Base-by-base conservation (phyloP, 257 asterid species). In the Solanum megistacrolobum region DNA sequence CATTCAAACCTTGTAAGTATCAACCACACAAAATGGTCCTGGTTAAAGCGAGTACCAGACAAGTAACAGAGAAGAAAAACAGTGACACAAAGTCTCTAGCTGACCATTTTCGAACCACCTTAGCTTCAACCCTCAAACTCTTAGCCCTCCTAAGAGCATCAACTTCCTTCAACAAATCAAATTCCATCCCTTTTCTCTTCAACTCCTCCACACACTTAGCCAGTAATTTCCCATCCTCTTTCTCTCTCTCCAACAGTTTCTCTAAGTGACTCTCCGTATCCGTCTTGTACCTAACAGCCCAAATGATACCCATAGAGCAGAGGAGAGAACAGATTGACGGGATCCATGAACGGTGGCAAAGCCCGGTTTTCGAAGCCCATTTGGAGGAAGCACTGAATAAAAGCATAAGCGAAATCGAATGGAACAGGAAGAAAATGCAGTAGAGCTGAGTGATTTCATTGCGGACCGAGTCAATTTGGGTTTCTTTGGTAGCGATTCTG, bases 101-200 rank as follows among this genome's bases (percentile, higher is more conserved):
- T 9, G 98, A 95, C 99, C 99, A 97, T 88, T 91, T 95, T 87
- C 90, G 43, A 20, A 92, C 96, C 5, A 89, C 92, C 55, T 90
- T 93, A 1, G 93, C 85, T 60, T 94, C 98, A 38, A 94, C 95
- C 74, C 98, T 91, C 92, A 97, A 89, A 66, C 98, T 97, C 95
- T 96, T 97, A 1, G 99, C 99, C 89, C 99, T 88, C 75, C 99
- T 90, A 9, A 96, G 93, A 0, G 98, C 99, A 81, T 97, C 98
- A 1, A 97, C 99, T 89, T 97, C 99, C 89, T 94, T 97, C 73
- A 96, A 74, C 94, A 97, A 79, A 91, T 96, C 98, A 76, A 97
- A 97, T 65, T 96, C 99, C 31, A 89, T 65, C 0, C 99, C 98
- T 8, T 97, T 96, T 86, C 91, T 92, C 95, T 93, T 97, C 98